Base-by-base conservation (phyloP, 164 flowering plant species). In the Magnolia sinica region DNA sequence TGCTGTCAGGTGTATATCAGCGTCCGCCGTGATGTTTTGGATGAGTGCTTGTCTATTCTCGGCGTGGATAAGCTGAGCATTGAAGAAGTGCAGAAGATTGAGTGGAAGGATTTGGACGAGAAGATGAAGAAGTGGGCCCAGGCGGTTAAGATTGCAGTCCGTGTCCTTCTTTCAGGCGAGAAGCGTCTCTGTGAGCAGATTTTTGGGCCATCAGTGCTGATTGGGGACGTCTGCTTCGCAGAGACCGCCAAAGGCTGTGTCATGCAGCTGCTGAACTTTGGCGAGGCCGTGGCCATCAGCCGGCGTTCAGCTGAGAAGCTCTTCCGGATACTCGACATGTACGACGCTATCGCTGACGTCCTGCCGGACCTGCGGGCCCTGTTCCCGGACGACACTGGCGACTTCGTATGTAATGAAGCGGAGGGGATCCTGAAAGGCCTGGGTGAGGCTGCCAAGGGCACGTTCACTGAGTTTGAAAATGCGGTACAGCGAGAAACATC, bases 41-140 rank as follows among this genome's bases (percentile, higher is more conserved):
- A 94, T 18, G 99, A 96, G 85, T 91, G 89, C 81, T 75, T 94
- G 68, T 68, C 75, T 50, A 83, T 88, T 61, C 84, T 96, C 13
- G 98, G 95, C 3, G 84, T 94, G 66, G 99, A 96, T 82, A 91
- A 83, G 76, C 51, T 92, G 78, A 91, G 97, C 74, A 92, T 94
- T 37, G 99, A 94, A 77, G 97, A 91, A 70, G 92, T 93, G 20
- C 97, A 90, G 87, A 92, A 79, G 85, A 87, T 91, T 61, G 97
- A 91, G 72, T 92, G 98, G 98, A 83, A 52, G 13, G 50, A 76
- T 0, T 81, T 96, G 85, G 98, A 91, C 80, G 98, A 91, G 82
- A 92, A 91, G 83, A 93, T 96, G 96, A 94, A 87, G 92, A 94
- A 86, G 31, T 96, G 99, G 99, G 77, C 84, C 37, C 92, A 87